Conservation (phyloP, 2,329 filamentous ascomycete genomes). For the Aspergillus pseudoterreus region DNA sequence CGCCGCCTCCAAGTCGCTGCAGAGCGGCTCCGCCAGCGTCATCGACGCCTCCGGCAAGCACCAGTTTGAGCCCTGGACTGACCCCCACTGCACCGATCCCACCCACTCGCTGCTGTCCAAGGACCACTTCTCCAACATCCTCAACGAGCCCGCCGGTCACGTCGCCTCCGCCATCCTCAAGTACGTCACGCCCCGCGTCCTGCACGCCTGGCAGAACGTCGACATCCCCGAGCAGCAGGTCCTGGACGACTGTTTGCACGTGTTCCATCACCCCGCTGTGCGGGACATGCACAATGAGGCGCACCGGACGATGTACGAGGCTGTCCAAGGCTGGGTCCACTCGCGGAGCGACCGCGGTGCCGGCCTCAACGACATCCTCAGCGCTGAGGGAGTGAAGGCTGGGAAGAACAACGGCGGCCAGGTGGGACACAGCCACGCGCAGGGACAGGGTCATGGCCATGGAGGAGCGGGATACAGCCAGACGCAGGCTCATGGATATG, state of each 20-base stretch:
- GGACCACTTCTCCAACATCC: constrained; percentile 76
- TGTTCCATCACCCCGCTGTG: constrained; percentile 87
- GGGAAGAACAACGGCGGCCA: constrained; percentile 62
- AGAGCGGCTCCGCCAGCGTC: constrained; percentile 75
- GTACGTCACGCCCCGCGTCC: constrained; percentile 79
- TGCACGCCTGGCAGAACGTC: constrained; percentile 91
- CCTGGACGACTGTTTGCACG: constrained; percentile 71
- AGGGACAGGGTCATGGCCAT: constrained; percentile 21
- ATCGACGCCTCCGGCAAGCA: constrained; percentile 65
- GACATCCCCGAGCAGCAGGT: constrained; percentile 80
- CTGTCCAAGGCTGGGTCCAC: constrained; percentile 76
- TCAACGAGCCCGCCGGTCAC: constrained; percentile 73
- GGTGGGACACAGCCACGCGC: constrained; percentile 30
- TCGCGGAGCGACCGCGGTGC: constrained; percentile 63
- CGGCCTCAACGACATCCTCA: constrained; percentile 70
- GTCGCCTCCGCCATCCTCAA: constrained; percentile 73
- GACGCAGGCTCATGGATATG: constrained; percentile 17
- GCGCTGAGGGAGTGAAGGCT: constrained; percentile 74
- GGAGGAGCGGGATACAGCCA: constrained; percentile 17
- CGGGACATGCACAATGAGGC: constrained; percentile 73
- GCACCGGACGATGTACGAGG: constrained; percentile 83
- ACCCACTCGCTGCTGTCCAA: constrained; percentile 82
- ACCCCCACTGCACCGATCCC: constrained; percentile 70
- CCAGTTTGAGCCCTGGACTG: constrained; percentile 77
- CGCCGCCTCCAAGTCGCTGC: constrained; percentile 76